phyloP scores from a whole-genome alignment of 176 grass and related monocot genomes.

The Carex littledalei region DNA sequence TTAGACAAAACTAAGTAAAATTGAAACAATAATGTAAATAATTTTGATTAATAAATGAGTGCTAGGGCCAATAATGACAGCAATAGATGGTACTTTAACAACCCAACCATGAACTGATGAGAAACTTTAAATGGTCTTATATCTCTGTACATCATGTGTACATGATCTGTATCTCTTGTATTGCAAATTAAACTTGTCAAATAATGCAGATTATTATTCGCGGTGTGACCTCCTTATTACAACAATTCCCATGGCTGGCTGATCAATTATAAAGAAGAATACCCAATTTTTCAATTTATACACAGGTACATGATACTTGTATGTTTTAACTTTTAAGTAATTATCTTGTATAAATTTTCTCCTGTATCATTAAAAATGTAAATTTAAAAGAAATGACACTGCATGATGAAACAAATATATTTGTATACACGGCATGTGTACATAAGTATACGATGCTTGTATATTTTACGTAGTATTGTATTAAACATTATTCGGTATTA shows the following conservation, averaged over 20 bases:
- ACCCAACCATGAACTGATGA: neutral
- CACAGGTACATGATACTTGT: neutral
- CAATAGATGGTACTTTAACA: neutral
- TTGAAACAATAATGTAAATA: neutral
- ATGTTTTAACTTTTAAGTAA: neutral
- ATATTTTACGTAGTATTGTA: neutral
- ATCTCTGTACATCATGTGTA: neutral
- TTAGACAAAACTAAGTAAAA: neutral
- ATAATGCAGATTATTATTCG: slow-evolving; percentile 56
- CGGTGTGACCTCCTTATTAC: slow-evolving; percentile 56
- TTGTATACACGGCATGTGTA: neutral
- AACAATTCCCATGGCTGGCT: slow-evolving; percentile 62
- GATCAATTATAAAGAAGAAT: slow-evolving; percentile 25
- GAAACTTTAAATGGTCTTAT: neutral
- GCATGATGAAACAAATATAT: neutral
- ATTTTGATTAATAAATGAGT: neutral
- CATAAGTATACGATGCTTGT: neutral
- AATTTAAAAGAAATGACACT: neutral
- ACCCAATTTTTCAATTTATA: slow-evolving; percentile 6
- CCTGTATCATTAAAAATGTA: neutral
- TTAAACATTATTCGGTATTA: neutral
- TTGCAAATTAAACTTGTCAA: neutral
- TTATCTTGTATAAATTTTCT: neutral
- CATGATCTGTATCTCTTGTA: neutral
- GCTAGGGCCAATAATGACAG: neutral